Evolutionary conservation across 2,329 filamentous ascomycete species (phyloP).

Genomic region (Alternaria longipes): DNA sequence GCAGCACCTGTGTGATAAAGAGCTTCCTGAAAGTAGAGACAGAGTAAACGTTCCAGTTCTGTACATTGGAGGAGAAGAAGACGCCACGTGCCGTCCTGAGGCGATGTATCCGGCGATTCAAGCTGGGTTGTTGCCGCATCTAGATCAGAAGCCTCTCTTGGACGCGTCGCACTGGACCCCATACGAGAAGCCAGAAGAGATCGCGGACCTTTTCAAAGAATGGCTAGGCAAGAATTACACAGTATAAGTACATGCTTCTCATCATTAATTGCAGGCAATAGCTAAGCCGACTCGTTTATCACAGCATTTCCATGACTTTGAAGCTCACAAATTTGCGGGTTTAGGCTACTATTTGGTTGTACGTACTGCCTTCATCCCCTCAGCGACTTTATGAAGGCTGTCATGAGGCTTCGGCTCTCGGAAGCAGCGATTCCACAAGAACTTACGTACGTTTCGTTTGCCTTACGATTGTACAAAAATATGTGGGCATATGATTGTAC

Average conservation of each 20-base stretch:
- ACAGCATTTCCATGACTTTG: too few relatives aligned
- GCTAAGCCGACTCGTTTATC: too few relatives aligned
- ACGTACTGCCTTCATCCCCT: too few relatives aligned
- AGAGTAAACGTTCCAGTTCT: background rate
- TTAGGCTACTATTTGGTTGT: fast-evolving
- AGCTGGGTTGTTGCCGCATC: background rate
- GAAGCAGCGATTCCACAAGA: too few relatives aligned
- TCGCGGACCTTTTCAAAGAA: background rate
- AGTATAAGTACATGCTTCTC: too few relatives aligned
- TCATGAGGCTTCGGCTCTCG: too few relatives aligned
- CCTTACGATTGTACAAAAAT: too few relatives aligned
- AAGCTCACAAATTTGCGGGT: too few relatives aligned
- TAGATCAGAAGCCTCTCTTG: background rate
- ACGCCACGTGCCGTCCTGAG: background rate
- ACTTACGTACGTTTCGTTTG: fast-evolving
- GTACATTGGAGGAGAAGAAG: background rate
- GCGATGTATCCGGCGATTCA: background rate
- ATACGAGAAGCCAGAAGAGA: background rate
- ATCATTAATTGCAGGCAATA: too few relatives aligned
- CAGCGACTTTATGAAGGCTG: too few relatives aligned
- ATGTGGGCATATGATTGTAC: too few relatives aligned
- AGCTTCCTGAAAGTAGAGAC: background rate
- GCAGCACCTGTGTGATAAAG: background rate
- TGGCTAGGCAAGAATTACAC: background rate
- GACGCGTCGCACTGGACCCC: background rate